These are phyloP conservation scores for Candida odintsovae DNA, from an alignment of 805 yeast genomes.

Conservation along the genomic window DNA sequence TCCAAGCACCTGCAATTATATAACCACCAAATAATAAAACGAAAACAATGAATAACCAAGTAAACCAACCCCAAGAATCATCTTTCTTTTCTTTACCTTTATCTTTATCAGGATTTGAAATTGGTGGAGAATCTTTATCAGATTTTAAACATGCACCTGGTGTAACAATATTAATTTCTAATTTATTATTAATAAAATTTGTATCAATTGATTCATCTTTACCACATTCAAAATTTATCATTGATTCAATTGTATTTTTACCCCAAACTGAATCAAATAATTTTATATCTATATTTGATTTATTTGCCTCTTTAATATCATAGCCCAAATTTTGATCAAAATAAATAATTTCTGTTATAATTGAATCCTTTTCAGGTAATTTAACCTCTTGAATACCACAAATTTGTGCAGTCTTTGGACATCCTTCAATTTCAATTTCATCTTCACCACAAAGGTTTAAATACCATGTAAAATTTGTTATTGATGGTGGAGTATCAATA, in stretches of 20 bases:
- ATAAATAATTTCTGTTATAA: slow-evolving; percentile 59
- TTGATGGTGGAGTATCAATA: slow-evolving; percentile 75
- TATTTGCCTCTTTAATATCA: slow-evolving; percentile 23
- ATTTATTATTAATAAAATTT: slow-evolving; percentile 15
- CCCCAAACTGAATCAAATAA: slow-evolving; percentile 72
- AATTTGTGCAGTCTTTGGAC: slow-evolving; percentile 67
- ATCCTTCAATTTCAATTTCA: slow-evolving; percentile 34
- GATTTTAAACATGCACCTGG: slow-evolving; percentile 38
- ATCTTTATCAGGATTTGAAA: slow-evolving; percentile 15
- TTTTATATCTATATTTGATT: slow-evolving; percentile 29
- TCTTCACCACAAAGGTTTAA: slow-evolving; percentile 59
- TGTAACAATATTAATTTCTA: slow-evolving; percentile 31
- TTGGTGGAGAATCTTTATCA: slow-evolving; percentile 23
- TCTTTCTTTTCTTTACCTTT: slow-evolving; percentile 24
- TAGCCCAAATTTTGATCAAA: slow-evolving; percentile 39
- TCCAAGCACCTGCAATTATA: slow-evolving; percentile 69
- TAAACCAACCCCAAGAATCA: slow-evolving; percentile 69
- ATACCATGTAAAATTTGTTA: slow-evolving; percentile 57
- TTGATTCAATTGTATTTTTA: slow-evolving; percentile 40
- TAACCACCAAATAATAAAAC: slow-evolving; percentile 68
- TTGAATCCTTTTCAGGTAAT: slow-evolving; percentile 41
- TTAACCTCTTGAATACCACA: slow-evolving; percentile 66
- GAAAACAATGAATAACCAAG: slow-evolving; percentile 72
- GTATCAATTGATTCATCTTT: slow-evolving; percentile 27
- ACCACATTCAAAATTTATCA: slow-evolving; percentile 43